Evolutionary conservation across 192 early-diverging fungal species (phyloP).

Genomic region (Phlyctochytrium arcticum): DNA sequence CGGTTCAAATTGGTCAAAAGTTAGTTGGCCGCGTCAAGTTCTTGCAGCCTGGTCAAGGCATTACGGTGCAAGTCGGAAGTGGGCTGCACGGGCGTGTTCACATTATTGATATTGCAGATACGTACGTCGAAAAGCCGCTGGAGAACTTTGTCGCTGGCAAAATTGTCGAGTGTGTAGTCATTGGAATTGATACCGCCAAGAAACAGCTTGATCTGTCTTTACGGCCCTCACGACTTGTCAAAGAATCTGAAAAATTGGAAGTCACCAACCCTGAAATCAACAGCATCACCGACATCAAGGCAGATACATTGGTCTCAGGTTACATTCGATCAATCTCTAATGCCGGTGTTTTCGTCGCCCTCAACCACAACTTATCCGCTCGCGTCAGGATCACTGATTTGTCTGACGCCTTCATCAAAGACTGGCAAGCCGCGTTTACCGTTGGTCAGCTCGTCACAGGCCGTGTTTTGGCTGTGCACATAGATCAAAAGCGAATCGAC

Average conservation of each 20-base stretch:
- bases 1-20: conserved; percentile 52
- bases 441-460: conserved; percentile 75
- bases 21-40: conserved; percentile 52
- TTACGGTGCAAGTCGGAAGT: conserved; percentile 55
- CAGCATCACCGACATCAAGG: conserved; percentile 15
- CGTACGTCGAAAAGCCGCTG: conserved; percentile 32
- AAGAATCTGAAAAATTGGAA: background rate
- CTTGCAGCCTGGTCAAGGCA: conserved; percentile 37
- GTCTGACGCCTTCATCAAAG: conserved; percentile 80
- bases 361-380: conserved; percentile 59
- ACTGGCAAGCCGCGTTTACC: conserved; percentile 71
- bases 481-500: conserved; percentile 56
- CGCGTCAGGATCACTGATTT: conserved; percentile 84
- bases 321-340: conserved; percentile 42
- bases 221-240: conserved; percentile 32
- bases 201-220: conserved; percentile 63
- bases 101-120: conserved; percentile 58
- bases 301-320: conserved; percentile 36
- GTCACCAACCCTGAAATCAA: conserved; percentile 4
- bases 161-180: conserved; percentile 31
- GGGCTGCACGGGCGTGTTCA: conserved; percentile 56
- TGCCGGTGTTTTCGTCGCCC: conserved; percentile 62
- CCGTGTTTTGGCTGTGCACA: conserved; percentile 61
- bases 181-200: conserved; percentile 40
- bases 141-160: conserved; percentile 21